phyloP scores from a whole-genome alignment of 2,329 filamentous ascomycete genomes.

The Ascocoryne sarcoides region DNA sequence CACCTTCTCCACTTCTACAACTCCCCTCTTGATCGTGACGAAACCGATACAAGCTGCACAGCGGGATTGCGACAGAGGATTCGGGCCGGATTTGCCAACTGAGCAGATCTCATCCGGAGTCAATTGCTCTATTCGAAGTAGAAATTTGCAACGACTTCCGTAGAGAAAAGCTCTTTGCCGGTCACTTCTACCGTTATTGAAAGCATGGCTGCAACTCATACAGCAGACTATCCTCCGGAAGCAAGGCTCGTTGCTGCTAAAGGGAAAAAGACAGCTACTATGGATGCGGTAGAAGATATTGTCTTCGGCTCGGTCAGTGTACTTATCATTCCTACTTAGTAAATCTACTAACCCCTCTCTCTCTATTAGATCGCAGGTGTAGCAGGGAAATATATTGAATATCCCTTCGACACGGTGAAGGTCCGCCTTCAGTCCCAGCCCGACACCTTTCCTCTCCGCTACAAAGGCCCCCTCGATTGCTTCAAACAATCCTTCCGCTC shows the following conservation, averaged over 20 bases:
- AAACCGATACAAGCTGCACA: no score
- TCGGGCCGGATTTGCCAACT: no score
- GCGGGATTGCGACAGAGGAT: no score
- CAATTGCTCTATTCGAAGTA: no score
- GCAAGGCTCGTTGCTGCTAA: constrained; percentile 6
- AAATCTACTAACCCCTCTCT: constrained; percentile 1
- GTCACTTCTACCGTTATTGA: no score
- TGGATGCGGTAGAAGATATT: constrained; percentile 73
- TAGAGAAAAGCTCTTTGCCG: no score
- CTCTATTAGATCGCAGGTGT: constrained; percentile 62
- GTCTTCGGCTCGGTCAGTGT: constrained; percentile 70
- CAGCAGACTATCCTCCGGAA: constrained; percentile 16
- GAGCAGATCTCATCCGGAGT: no score
- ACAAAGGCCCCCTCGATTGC: constrained; percentile 84
- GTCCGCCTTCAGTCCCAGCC: constrained; percentile 95
- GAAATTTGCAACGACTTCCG: no score
- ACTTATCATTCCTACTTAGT: not conserved
- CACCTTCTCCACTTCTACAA: no score
- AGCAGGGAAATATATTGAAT: constrained; percentile 92
- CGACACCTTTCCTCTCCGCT: constrained; percentile 70
- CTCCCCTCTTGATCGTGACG: no score
- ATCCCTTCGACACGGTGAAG: constrained; percentile 97
- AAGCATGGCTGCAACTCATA: constrained; percentile 20
- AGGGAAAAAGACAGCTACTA: constrained; percentile 21
- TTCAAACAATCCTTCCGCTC: constrained; percentile 75